Evolutionary conservation across 257 asterid species (phyloP).

Genomic region (Capsicum rhomboideum): DNA sequence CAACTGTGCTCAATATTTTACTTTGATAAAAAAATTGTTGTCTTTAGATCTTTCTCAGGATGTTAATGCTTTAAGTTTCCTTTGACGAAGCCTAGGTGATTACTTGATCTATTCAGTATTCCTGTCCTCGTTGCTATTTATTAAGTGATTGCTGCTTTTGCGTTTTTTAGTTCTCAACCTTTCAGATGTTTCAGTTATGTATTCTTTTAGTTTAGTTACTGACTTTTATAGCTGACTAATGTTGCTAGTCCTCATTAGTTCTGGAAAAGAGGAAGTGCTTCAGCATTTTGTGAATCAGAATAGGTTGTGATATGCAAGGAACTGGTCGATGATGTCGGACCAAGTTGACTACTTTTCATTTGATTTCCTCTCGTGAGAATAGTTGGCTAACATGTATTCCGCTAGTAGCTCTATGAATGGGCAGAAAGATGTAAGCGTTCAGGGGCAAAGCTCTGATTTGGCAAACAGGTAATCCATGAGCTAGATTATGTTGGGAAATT

Average conservation of each 20-base stretch:
- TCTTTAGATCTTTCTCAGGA: background rate
- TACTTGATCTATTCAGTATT: background rate
- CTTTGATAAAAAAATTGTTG: background rate
- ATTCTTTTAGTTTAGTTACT: background rate
- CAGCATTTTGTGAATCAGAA: conserved; percentile 1
- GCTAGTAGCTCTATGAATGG: conserved; percentile 36
- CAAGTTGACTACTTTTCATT: conserved; percentile 17
- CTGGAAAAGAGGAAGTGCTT: background rate
- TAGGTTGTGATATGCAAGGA: background rate
- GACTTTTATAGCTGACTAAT: background rate
- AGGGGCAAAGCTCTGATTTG: conserved; percentile 28
- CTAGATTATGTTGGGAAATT: conserved; percentile 7
- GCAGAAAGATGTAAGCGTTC: conserved; percentile 24
- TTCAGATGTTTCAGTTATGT: background rate
- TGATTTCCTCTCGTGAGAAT: conserved; percentile 9
- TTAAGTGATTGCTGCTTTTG: background rate
- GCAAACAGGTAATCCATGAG: conserved; percentile 38
- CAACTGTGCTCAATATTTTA: background rate
- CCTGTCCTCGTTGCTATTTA: background rate
- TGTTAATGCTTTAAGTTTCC: background rate
- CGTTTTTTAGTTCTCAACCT: background rate
- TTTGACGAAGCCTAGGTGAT: background rate
- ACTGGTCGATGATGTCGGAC: conserved; percentile 12
- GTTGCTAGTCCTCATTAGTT: background rate
- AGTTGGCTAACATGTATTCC: conserved; percentile 26